A percentile compares a stretch with the other conserved stretches of the same genome.
These are phyloP conservation scores for Tuber brumale DNA, from an alignment of 495 filamentous ascomycete species.

Conservation along the genomic window DNA sequence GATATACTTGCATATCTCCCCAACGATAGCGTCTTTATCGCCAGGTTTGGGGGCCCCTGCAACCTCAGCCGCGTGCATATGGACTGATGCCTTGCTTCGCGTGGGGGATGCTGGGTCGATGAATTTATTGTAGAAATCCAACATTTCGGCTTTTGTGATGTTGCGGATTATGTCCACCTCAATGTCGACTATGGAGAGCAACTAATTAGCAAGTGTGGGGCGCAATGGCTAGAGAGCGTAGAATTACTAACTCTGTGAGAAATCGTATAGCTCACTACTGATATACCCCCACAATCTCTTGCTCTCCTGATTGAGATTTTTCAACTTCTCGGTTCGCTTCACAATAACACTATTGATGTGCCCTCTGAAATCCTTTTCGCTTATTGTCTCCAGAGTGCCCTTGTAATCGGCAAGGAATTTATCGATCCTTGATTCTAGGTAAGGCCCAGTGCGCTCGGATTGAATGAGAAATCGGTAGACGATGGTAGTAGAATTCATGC, in stretches of 20 bases:
- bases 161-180: slow-evolving; percentile 69
- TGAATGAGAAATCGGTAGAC: slow-evolving; percentile 90
- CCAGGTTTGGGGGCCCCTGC: slow-evolving; percentile 52
- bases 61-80: slow-evolving; percentile 58
- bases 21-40: slow-evolving; percentile 47
- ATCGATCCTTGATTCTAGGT: slow-evolving; percentile 82
- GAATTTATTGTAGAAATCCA: slow-evolving; percentile 70
- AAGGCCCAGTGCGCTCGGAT: slow-evolving; percentile 75
- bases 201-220: slow-evolving; percentile 29
- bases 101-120: slow-evolving; percentile 65
- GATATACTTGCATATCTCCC: slow-evolving; percentile 46
- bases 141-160: slow-evolving; percentile 69
- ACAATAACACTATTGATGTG: slow-evolving; percentile 87
- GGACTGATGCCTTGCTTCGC: slow-evolving; percentile 74
- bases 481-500: slow-evolving; percentile 62
- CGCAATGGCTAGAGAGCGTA: slow-evolving; percentile 1
- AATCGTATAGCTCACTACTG: slow-evolving; percentile 79
- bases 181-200: slow-evolving; percentile 52
- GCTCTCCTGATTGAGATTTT: slow-evolving; percentile 83
- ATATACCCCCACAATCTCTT: slow-evolving; percentile 78
- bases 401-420: slow-evolving; percentile 64
- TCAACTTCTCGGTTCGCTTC: slow-evolving; percentile 82
- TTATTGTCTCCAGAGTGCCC: slow-evolving; percentile 64
- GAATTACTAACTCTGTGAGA: slow-evolving; percentile 61
- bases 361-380: slow-evolving; percentile 74